These are phyloP conservation scores for Micractinium sp. DNA, from an alignment of 139 green algal species.

Conservation along the genomic window DNA sequence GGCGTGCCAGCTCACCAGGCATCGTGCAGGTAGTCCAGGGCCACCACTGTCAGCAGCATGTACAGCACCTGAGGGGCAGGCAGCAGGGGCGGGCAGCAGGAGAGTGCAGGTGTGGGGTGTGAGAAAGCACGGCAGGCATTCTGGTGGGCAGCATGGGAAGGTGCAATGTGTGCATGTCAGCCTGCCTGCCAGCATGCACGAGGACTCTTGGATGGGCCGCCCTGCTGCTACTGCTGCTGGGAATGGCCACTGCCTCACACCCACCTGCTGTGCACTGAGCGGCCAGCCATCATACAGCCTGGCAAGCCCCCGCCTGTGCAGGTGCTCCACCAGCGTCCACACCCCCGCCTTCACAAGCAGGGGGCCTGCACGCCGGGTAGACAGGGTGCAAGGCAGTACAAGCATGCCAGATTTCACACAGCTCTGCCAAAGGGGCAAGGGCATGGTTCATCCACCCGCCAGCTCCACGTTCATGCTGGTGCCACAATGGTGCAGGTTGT, in stretches of 20 bases:
- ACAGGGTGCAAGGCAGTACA: background rate
- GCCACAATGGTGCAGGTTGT: too few relatives aligned
- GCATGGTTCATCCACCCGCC: too few relatives aligned
- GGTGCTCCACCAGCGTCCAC: conserved; percentile 72
- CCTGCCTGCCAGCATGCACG: too few relatives aligned
- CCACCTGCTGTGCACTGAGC: background rate
- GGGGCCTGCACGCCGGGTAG: conserved; percentile 57
- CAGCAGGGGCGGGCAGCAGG: background rate
- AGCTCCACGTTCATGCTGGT: too few relatives aligned
- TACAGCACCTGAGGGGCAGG: conserved; percentile 57
- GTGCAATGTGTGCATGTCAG: background rate
- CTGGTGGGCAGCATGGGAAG: background rate
- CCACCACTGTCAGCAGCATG: conserved; percentile 51
- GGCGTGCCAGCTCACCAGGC: too few relatives aligned
- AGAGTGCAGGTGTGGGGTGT: background rate
- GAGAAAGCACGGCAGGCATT: background rate
- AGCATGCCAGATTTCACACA: too few relatives aligned
- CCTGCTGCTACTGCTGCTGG: background rate
- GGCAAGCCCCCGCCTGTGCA: conserved; percentile 58
- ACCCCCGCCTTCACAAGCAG: conserved; percentile 81
- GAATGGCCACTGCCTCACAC: background rate
- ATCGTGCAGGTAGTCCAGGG: conserved; percentile 87
- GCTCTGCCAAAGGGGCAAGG: too few relatives aligned
- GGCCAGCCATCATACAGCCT: conserved; percentile 59
- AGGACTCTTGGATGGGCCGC: too few relatives aligned